phyloP scores from a whole-genome alignment of 495 filamentous ascomycete species.

The Alectoria sarmentosa region DNA sequence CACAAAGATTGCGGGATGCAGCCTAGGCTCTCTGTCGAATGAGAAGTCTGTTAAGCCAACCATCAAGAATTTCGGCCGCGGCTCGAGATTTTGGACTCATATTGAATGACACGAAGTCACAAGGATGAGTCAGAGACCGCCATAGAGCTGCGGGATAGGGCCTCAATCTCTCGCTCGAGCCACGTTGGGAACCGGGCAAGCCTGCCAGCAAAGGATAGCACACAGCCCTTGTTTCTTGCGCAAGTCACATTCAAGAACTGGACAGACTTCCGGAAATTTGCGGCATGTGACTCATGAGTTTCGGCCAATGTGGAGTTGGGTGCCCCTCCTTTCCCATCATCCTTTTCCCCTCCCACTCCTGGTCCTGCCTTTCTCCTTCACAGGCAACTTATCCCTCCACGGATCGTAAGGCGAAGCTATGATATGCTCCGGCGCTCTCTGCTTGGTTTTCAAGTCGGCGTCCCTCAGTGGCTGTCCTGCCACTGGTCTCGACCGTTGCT shows the following conservation, averaged over 20 bases:
- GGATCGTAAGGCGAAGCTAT: conserved; percentile 72
- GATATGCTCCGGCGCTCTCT: conserved; percentile 46
- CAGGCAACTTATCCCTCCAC: conserved; percentile 52
- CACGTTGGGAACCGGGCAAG: not conserved
- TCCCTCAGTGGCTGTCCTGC: conserved; percentile 46
- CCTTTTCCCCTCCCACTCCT: conserved; percentile 32
- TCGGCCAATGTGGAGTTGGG: not conserved
- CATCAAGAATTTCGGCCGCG: not conserved
- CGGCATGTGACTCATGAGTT: too few species aligned
- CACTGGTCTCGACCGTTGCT: conserved; percentile 60
- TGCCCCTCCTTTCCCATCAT: not conserved
- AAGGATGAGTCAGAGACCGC: not conserved
- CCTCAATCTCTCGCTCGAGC: not conserved
- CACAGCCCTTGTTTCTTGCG: not conserved
- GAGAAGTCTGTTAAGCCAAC: not conserved
- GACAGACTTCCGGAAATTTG: not conserved
- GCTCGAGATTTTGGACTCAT: not conserved
- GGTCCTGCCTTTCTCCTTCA: not conserved
- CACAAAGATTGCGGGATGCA: not conserved
- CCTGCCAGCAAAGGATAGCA: not conserved
- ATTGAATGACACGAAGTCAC: not conserved
- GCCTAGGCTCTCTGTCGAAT: not conserved
- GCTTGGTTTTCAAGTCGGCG: conserved; percentile 28
- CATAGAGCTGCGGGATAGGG: not conserved
- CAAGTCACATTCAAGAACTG: not conserved